Base-by-base conservation (phyloP, 768 basidiomycete genomes). In the Collybia sordida region DNA sequence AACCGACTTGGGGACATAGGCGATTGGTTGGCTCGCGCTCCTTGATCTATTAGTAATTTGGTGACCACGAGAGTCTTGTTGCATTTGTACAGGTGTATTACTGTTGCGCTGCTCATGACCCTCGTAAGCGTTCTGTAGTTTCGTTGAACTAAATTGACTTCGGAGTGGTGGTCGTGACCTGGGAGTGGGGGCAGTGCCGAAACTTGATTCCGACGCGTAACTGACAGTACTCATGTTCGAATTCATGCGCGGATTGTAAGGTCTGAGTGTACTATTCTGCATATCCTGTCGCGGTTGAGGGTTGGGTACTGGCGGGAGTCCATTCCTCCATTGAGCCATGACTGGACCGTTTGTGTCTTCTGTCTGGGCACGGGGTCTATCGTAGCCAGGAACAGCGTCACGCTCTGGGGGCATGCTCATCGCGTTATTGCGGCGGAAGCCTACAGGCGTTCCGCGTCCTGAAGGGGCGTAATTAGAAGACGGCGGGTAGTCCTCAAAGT, bases 21-120 rank as follows among this genome's bases (percentile, higher is more conserved):
- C 82, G 36, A 69, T 82, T 1, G 90, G 89, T 59, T 90, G 88
- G 64, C 89, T 92, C n/a, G 81, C 81, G 59, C 88, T 91, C 46
- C 90, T 78, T 22, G 84, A 86, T 46, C 90, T 82, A 55, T 57
- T 80, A 37, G 71, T 62, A 7, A 75, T 68, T 25, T 57, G 62
- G 7, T 55, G 67, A 49, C 39, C 52, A 9, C 18, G 61, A 44
- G 19, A 61, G 41, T 27, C 51, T 49, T 48, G 59, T 64, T 45
- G 55, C 47, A 40, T 71, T 6, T 54, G 57, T 24, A 65, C 69
- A 17, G 73, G 70, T 11, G 64, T 59, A 53, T 50, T 63, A 47
- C 59, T 60, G 34, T 63, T 62, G 60, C 69, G 70, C 31, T 72
- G 69, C 21, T 61, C 64, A n/a, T 59, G 67, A 53, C 69, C 66